A percentile compares a stretch with the other conserved stretches of the same genome.
Evolutionary conservation across 164 flowering plant genomes (phyloP).

Genomic region (Aristolochia contorta): DNA sequence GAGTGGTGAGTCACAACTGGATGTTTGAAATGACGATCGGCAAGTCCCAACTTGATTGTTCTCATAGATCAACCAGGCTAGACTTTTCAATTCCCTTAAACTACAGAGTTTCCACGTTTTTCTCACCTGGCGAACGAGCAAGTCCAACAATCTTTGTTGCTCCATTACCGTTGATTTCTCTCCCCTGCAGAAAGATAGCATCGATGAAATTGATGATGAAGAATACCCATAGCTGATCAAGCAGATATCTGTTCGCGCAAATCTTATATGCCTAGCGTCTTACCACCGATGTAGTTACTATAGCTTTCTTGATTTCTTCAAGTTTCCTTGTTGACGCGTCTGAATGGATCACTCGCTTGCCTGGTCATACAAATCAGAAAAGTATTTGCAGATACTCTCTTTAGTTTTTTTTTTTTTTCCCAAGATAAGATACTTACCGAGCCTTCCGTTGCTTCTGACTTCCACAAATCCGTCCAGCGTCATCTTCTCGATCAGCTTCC

Average conservation of each 20-base stretch:
- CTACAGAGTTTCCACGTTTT: not conserved
- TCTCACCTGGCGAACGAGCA: slow-evolving; percentile 16
- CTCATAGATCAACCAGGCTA: too few relatives aligned
- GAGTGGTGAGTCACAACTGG: too few relatives aligned
- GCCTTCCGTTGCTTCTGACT: slow-evolving; percentile 46
- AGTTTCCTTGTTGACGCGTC: slow-evolving; percentile 49
- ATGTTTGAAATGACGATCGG: too few relatives aligned
- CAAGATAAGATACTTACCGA: slow-evolving; percentile 29
- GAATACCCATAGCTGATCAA: not conserved
- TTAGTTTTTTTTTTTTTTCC: not conserved
- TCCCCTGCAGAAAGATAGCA: slow-evolving; percentile 23
- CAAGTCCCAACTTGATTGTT: too few relatives aligned
- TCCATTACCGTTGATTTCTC: slow-evolving; percentile 26
- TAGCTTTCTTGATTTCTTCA: slow-evolving; percentile 45
- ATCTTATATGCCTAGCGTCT: not conserved
- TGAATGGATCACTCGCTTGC: slow-evolving; percentile 76
- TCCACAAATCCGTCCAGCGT: slow-evolving; percentile 63
- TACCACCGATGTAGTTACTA: slow-evolving; percentile 38
- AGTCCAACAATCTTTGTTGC: slow-evolving; percentile 19
- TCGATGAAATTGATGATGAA: too few relatives aligned
- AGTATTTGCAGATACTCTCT: too few relatives aligned
- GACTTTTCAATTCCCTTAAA: too few relatives aligned
- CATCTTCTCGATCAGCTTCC: slow-evolving; percentile 75
- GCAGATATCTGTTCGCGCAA: not conserved
- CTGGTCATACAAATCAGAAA: slow-evolving; percentile 18